Evolutionary conservation across 345 rosid genomes (phyloP).

Genomic region (Hibiscus trionum): DNA sequence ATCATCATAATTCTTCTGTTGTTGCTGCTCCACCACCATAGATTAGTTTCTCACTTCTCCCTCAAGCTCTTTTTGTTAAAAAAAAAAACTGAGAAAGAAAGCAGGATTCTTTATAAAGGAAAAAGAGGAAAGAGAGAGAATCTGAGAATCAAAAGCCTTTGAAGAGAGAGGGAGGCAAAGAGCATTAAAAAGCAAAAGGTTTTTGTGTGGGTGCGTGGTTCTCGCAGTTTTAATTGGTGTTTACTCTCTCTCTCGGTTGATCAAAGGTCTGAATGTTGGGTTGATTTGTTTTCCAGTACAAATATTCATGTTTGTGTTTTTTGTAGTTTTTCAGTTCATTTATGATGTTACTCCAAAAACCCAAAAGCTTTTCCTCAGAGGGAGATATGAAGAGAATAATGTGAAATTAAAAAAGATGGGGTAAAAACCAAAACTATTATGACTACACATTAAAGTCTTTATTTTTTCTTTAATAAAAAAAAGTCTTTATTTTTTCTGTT

Average conservation of each 20-base stretch:
- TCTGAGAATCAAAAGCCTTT: slow-evolving; percentile 6
- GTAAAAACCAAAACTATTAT: too few species aligned
- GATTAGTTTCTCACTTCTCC: slow-evolving; percentile 7
- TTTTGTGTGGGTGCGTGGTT: background rate
- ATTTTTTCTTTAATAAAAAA: too few species aligned
- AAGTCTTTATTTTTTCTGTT: too few species aligned
- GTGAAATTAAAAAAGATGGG: too few species aligned
- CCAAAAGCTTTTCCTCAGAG: too few species aligned
- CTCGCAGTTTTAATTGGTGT: slow-evolving; percentile 6
- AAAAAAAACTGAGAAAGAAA: slow-evolving; percentile 13
- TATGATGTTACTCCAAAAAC: background rate
- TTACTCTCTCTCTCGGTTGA: background rate
- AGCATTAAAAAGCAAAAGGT: slow-evolving; percentile 57
- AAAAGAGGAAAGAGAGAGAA: background rate
- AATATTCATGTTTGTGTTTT: background rate
- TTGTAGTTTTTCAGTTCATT: background rate
- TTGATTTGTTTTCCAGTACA: slow-evolving; percentile 11
- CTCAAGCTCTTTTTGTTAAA: slow-evolving; percentile 7
- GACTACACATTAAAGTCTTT: too few species aligned
- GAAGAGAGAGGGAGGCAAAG: background rate
- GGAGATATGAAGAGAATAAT: too few species aligned
- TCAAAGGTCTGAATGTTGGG: background rate
- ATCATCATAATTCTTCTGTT: slow-evolving; percentile 11
- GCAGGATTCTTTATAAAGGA: slow-evolving; percentile 21
- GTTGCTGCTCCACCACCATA: slow-evolving; percentile 16